These are phyloP conservation scores for Chytridium lagenaria DNA, from an alignment of 371 early-diverging fungal genomes.

Conservation along the genomic window DNA sequence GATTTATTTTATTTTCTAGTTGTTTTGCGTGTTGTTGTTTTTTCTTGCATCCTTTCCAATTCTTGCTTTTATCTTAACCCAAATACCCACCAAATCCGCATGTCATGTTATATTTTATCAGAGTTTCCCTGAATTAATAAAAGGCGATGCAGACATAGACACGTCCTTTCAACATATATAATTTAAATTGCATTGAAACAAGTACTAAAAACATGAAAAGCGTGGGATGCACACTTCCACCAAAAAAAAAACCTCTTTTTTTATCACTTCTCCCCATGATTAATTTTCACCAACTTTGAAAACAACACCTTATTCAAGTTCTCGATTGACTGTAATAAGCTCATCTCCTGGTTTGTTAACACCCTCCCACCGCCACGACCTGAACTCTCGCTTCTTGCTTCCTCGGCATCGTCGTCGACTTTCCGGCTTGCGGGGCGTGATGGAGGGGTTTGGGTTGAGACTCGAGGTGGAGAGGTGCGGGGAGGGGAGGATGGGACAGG, in stretches of 20 bases:
- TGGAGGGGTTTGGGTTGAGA: neutral
- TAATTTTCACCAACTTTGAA: conserved; percentile 3
- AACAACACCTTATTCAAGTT: conserved; percentile 16
- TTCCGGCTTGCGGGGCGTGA: neutral
- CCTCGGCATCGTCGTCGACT: neutral
- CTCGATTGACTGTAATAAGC: conserved; percentile 11
- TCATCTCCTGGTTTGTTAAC: neutral
- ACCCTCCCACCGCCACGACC: neutral
- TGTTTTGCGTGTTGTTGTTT: too few relatives aligned
- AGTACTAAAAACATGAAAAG: neutral
- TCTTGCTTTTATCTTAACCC: too few relatives aligned
- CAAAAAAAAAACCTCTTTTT: neutral
- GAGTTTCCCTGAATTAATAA: too few relatives aligned
- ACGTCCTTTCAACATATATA: too few relatives aligned
- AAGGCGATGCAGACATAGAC: too few relatives aligned
- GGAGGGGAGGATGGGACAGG: neutral
- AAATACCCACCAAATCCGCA: too few relatives aligned
- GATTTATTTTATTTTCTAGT: too few relatives aligned
- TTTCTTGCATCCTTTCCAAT: too few relatives aligned
- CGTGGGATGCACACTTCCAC: neutral
- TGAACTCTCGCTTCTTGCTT: neutral
- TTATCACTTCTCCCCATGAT: neutral
- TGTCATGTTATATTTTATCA: too few relatives aligned
- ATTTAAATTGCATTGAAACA: too few relatives aligned
- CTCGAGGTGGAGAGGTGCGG: neutral